Evolutionary conservation across 176 grass and related monocot genomes (phyloP).

Genomic region (Ampelocalamus luodianensis): DNA sequence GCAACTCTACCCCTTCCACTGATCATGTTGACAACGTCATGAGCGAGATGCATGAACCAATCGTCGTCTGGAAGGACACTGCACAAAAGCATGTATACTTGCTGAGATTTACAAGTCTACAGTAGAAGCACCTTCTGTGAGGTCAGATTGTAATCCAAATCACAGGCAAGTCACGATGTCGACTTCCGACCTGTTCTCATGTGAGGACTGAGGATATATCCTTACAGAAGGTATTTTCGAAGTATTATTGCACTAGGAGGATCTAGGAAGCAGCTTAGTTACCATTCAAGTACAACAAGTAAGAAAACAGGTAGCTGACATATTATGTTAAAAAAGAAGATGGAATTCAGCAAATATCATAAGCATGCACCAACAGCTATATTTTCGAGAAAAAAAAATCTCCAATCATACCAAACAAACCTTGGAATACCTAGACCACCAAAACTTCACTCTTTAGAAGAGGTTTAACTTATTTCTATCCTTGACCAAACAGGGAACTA

Average conservation of each 20-base stretch:
- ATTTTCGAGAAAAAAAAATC: neutral
- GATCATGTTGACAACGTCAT: conserved; percentile 69
- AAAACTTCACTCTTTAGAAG: neutral
- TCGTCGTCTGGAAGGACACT: conserved; percentile 75
- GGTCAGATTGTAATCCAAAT: no score
- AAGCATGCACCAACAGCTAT: neutral
- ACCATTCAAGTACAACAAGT: neutral
- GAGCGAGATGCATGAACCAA: conserved; percentile 86
- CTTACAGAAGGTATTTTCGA: no score
- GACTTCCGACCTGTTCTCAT: neutral
- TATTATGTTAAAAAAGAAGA: neutral
- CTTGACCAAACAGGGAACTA: conserved; percentile 2
- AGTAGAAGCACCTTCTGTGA: neutral
- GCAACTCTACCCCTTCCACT: conserved; percentile 65
- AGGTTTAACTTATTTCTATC: neutral
- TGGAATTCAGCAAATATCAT: neutral
- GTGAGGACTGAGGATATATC: no score
- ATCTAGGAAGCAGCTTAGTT: conserved; percentile 18
- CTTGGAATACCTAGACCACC: neutral
- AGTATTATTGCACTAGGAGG: neutral
- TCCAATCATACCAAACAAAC: neutral
- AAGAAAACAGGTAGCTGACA: neutral
- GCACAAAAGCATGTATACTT: conserved; percentile 41
- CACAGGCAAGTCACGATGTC: neutral
- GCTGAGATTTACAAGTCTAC: neutral